Conservation (phyloP, 495 filamentous ascomycete species). For the Talaromyces stipitatus region DNA sequence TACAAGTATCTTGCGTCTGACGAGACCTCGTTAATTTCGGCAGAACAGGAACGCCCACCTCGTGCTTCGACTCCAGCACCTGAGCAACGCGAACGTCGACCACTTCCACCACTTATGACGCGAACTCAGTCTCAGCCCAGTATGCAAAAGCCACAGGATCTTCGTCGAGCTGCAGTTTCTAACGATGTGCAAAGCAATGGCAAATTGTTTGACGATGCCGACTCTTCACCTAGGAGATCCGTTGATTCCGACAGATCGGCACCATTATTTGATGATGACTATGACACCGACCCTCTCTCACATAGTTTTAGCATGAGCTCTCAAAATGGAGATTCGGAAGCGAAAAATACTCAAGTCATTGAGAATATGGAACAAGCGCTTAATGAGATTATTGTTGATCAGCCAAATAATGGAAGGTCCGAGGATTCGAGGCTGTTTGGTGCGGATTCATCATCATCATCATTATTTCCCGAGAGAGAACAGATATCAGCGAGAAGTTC, state of each 20-base stretch:
- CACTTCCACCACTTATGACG: slow-evolving; percentile 33
- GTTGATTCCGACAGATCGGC: slow-evolving; percentile 48
- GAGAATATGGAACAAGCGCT: slow-evolving; percentile 91
- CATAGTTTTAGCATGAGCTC: slow-evolving; percentile 48
- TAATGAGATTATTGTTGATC: slow-evolving; percentile 87
- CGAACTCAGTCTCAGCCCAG: slow-evolving; percentile 35
- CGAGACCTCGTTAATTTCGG: slow-evolving; percentile 50
- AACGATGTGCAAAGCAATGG: slow-evolving; percentile 41
- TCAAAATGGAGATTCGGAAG: slow-evolving; percentile 37
- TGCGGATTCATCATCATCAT: slow-evolving; percentile 39
- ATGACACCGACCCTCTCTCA: slow-evolving; percentile 55
- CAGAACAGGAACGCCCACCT: slow-evolving; percentile 16
- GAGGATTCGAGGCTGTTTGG: slow-evolving; percentile 50
- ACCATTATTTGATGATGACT: slow-evolving; percentile 58
- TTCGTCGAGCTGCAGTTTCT: slow-evolving; percentile 49
- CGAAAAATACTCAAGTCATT: slow-evolving; percentile 53
- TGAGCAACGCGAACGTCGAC: slow-evolving; percentile 27
- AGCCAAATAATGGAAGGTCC: slow-evolving; percentile 53
- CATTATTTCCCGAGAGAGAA: slow-evolving; percentile 33
- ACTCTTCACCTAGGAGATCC: slow-evolving; percentile 44
- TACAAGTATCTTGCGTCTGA: slow-evolving; percentile 93
- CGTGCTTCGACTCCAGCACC: slow-evolving; percentile 15
- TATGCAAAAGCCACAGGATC: slow-evolving; percentile 30
- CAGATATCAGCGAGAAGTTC: slow-evolving; percentile 47
- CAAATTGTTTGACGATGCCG: slow-evolving; percentile 34